phyloP scores from a whole-genome alignment of 1,284 basidiomycete genomes.

The Rhodotorula sp. region DNA sequence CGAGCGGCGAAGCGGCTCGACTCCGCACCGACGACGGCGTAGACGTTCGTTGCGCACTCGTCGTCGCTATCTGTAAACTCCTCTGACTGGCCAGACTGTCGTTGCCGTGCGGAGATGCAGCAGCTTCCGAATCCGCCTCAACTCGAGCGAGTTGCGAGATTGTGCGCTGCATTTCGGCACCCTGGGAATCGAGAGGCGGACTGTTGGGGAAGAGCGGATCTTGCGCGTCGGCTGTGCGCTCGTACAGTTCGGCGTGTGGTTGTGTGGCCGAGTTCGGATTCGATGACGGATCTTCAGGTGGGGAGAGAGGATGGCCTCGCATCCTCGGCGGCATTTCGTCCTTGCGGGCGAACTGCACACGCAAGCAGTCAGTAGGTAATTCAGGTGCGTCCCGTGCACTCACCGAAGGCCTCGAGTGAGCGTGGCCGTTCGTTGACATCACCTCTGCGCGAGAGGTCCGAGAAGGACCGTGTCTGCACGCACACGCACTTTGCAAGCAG shows the following conservation, averaged over 20 bases:
- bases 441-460: no score
- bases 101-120: no score
- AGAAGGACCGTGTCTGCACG: no score
- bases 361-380: no score
- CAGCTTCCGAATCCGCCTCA: no score
- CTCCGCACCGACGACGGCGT: neutral
- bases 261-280: neutral
- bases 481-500: no score
- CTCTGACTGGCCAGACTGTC: no score
- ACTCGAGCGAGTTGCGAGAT: neutral
- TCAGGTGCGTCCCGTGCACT: no score
- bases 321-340: neutral
- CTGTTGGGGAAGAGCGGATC: neutral
- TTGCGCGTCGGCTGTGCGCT: neutral
- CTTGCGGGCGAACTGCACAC: neutral
- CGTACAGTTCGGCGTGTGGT: neutral
- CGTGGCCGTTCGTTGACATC: no score
- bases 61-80: neutral
- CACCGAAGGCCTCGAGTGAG: no score
- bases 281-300: constrained; percentile 9
- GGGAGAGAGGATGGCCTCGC: constrained; percentile 25
- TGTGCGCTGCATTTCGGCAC: neutral
- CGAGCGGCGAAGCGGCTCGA: neutral
- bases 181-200: neutral
- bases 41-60: neutral